Conservation (phyloP, 805 yeast species). For the Zygosaccharomyces siamensis region DNA sequence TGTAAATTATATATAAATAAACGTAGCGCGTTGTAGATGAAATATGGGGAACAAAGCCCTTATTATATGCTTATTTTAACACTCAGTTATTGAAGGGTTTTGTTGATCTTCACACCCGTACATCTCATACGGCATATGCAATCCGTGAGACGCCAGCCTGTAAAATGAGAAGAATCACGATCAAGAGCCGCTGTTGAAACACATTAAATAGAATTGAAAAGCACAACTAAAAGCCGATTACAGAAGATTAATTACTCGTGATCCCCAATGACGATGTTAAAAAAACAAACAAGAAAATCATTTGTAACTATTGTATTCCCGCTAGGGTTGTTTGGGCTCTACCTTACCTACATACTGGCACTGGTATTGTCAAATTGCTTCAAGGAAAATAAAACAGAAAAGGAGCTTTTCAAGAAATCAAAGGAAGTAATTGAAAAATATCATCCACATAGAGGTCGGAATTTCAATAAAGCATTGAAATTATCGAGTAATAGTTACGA, state of each 20-base stretch:
- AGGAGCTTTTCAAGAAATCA: constrained; percentile 14
- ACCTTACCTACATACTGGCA: constrained; percentile 3
- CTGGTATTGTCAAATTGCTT: constrained; percentile 3
- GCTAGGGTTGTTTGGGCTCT: constrained; percentile 5
- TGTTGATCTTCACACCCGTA: constrained; percentile 1
- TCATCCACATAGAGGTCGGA: constrained; percentile 14
- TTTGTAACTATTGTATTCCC: not conserved
- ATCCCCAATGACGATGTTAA: not conserved
- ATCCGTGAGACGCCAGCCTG: not conserved
- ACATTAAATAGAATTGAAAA: not conserved
- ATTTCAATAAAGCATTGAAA: constrained; percentile 15
- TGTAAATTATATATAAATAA: not conserved
- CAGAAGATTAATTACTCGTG: not conserved
- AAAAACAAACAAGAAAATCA: constrained; percentile 1
- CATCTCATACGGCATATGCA: not conserved
- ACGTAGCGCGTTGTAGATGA: not conserved
- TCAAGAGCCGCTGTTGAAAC: constrained; percentile 3
- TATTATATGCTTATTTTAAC: not conserved
- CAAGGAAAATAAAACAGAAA: constrained; percentile 6
- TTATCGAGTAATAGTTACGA: constrained; percentile 29
- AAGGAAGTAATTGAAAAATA: constrained; percentile 15
- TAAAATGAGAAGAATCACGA: not conserved
- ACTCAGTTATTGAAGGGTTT: not conserved
- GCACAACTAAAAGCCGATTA: not conserved
- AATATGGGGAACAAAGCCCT: not conserved